Conservation (phyloP, 768 basidiomycete genomes). For the Agaricus subrufescens region DNA sequence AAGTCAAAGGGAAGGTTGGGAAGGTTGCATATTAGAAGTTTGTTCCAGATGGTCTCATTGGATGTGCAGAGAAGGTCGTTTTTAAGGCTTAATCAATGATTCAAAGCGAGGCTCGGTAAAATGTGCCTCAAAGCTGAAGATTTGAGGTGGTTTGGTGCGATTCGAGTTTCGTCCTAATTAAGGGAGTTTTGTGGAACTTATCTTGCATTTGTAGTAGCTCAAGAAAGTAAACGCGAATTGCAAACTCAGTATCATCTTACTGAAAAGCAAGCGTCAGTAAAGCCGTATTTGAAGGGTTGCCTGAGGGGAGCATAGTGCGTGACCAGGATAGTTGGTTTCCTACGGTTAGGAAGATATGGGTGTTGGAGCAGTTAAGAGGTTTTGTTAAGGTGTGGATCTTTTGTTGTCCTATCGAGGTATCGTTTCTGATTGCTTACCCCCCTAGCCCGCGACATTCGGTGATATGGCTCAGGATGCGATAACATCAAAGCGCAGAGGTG, state of each 20-base stretch:
- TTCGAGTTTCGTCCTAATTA: background rate
- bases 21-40: constrained; percentile 70
- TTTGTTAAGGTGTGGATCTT: constrained; percentile 74
- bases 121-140: constrained; percentile 73
- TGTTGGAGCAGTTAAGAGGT: constrained; percentile 82
- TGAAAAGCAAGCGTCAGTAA: constrained; percentile 70
- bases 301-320: constrained; percentile 38
- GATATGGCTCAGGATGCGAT: constrained; percentile 94
- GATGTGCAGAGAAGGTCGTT: constrained; percentile 92
- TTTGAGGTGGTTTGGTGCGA: constrained; percentile 79
- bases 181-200: background rate
- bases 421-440: background rate
- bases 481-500: constrained; percentile 47
- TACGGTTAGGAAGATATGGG: constrained; percentile 85
- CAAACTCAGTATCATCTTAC: background rate
- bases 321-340: constrained; percentile 91
- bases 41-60: constrained; percentile 87
- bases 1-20: constrained; percentile 20
- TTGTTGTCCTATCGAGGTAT: background rate
- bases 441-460: constrained; percentile 89
- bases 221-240: background rate
- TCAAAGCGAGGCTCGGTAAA: constrained; percentile 84
- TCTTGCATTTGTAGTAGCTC: background rate
- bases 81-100: constrained; percentile 95
- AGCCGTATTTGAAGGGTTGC: constrained; percentile 23